Evolutionary conservation across 2,329 filamentous ascomycete genomes (phyloP), one percentile per base, ranked within the genome.

Genomic region (Phialocephala subalpina): DNA sequence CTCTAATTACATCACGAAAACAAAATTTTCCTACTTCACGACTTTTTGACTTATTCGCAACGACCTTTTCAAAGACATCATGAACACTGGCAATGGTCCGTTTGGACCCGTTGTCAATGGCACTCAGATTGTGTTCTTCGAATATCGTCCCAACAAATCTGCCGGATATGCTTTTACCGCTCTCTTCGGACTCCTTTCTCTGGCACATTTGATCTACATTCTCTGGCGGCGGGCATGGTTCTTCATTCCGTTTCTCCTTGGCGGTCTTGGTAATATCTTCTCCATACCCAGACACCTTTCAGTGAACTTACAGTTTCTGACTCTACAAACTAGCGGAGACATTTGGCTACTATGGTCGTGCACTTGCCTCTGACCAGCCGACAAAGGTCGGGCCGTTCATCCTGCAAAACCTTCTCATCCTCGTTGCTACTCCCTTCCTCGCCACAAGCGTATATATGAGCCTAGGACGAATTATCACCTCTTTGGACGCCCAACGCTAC

Each of bases 381-480:
- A 55, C 40, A 2, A 20, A 45, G 11, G 47, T 70, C 3, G 38
- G 61, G 8, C 77, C 78, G 3, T 83, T 77, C 72, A 73, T 82
- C 45, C 66, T 80, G 22, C 79, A 83, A 66, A 73, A 73, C 0
- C 69, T 82, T 1, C 74, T 82, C 6, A 76, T 82, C 25, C 77
- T 83, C 4, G 74, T 81, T 22, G 80, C 77, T 0, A 81, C 82
- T 0, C 76, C 80, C 0, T 73, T 83, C 12, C 78, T 79, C 62
- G 80, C 81, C 2, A 82, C 81, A 0, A 78, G 78, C 0, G 80
- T 83, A 42, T 84, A 83, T 73, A 83, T 83, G 81, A 75, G 78
- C 11, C 78, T 83, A 18, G 81, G 78, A 0, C 77, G 81, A 0
- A 68, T 82, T 16, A 77, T 81, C 20, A 63, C 69, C 0, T 72